phyloP scores from a whole-genome alignment of 129 eudicot species.

The Tanacetum coccineum region DNA sequence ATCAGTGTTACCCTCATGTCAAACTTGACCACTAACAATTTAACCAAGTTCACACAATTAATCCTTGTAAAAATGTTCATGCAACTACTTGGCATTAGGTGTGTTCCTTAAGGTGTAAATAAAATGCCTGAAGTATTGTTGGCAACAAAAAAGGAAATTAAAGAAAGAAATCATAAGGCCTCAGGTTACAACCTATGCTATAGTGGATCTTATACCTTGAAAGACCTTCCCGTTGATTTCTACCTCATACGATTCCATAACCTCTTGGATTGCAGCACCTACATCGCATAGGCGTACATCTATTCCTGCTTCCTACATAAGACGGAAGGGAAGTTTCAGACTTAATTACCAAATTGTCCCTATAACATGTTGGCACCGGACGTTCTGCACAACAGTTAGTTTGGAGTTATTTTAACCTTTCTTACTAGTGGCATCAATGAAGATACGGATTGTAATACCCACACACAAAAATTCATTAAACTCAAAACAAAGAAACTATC shows the following conservation, averaged over 20 bases:
- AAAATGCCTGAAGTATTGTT: neutral
- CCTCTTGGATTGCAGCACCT: slow-evolving; percentile 99
- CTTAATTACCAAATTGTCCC: slow-evolving; percentile 7
- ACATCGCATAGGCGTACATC: slow-evolving; percentile 95
- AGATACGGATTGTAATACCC: too few species aligned
- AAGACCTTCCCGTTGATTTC: slow-evolving; percentile 94
- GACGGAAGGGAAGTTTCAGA: slow-evolving; percentile 5
- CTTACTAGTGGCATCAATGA: neutral
- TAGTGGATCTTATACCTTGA: slow-evolving; percentile 53
- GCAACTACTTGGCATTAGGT: neutral
- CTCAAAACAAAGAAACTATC: neutral
- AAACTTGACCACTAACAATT: neutral
- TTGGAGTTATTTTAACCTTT: neutral
- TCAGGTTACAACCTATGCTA: neutral
- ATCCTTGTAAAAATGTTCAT: slow-evolving; percentile 1
- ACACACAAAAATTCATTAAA: neutral
- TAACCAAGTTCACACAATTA: neutral
- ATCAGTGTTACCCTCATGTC: neutral
- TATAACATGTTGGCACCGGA: neutral
- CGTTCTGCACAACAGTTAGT: neutral
- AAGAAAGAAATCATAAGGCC: neutral
- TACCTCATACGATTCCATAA: slow-evolving; percentile 99
- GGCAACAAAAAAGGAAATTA: neutral
- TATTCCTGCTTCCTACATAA: slow-evolving; percentile 83
- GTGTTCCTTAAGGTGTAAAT: slow-evolving; percentile 2